Conservation (phyloP, 495 filamentous ascomycete genomes). For the Letharia columbiana region DNA sequence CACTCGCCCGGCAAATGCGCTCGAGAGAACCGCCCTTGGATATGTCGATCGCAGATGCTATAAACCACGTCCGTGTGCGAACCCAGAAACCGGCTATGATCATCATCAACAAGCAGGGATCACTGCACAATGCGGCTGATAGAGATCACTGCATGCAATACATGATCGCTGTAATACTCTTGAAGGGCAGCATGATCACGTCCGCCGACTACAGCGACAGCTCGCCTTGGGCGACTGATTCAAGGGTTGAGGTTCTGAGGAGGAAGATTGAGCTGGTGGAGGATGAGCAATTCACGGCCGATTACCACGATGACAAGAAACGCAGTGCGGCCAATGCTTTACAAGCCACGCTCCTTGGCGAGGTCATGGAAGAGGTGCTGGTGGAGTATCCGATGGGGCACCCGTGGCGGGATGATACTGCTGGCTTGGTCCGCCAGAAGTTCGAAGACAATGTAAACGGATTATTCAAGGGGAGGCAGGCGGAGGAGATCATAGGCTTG, state of each 20-base stretch:
- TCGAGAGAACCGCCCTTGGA: background rate
- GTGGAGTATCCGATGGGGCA: constrained; percentile 83
- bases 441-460: constrained; percentile 66
- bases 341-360: background rate
- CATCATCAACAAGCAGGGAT: constrained; percentile 37
- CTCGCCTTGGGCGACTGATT: constrained; percentile 30
- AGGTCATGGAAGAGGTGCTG: constrained; percentile 56
- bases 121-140: constrained; percentile 36
- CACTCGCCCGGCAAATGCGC: background rate
- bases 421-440: constrained; percentile 65
- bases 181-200: constrained; percentile 31
- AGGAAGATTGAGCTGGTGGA: constrained; percentile 29
- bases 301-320: constrained; percentile 31
- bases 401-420: constrained; percentile 63
- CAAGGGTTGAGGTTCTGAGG: constrained; percentile 27
- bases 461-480: constrained; percentile 53
- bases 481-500: constrained; percentile 44
- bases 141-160: constrained; percentile 41
- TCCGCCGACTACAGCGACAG: constrained; percentile 33
- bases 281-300: constrained; percentile 30
- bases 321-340: constrained; percentile 25
- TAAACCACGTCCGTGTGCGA: background rate
- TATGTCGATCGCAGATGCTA: background rate
- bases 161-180: constrained; percentile 33
- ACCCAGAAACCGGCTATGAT: constrained; percentile 26